phyloP scores from a whole-genome alignment of 495 filamentous ascomycete species.

The Staphylotrichum tortipilum region DNA sequence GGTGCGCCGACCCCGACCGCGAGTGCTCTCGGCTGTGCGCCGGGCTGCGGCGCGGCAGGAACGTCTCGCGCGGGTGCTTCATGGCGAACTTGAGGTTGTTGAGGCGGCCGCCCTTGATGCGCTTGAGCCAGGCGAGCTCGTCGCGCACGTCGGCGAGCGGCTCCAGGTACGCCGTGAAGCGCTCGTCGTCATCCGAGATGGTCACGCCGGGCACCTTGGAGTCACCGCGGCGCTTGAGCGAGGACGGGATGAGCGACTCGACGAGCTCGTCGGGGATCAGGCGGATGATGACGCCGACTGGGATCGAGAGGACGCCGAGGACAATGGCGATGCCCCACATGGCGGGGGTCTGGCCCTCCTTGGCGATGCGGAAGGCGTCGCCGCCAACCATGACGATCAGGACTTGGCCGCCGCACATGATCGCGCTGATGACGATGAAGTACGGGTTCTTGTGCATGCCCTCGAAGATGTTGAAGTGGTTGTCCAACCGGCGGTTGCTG shows the following conservation, averaged over 20 bases:
- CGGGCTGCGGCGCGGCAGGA: constrained; percentile 63
- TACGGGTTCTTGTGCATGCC: constrained; percentile 68
- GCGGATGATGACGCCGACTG: constrained; percentile 63
- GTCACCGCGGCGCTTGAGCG: constrained; percentile 54
- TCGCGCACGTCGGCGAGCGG: constrained; percentile 66
- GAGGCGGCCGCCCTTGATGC: constrained; percentile 81
- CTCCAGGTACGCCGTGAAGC: constrained; percentile 62
- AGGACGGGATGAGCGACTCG: constrained; percentile 56
- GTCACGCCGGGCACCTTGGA: constrained; percentile 41
- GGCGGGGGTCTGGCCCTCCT: constrained; percentile 43
- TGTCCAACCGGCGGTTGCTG: constrained; percentile 78
- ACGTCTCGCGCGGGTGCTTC: constrained; percentile 64
- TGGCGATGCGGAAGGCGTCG: constrained; percentile 62
- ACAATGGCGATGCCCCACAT: constrained; percentile 75
- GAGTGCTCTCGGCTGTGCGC: constrained; percentile 55
- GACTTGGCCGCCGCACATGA: constrained; percentile 74
- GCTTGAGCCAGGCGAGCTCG: constrained; percentile 81
- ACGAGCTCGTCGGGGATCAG: constrained; percentile 49
- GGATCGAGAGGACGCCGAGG: constrained; percentile 62
- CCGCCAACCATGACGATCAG: constrained; percentile 74
- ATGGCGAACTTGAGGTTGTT: constrained; percentile 80
- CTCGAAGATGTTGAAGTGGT: constrained; percentile 84
- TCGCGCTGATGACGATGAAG: constrained; percentile 70
- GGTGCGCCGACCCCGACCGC: constrained; percentile 52
- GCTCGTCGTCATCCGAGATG: constrained; percentile 68